A percentile compares a stretch with the other conserved stretches of the same genome.
Evolutionary conservation across 202 grass and related monocot genomes (phyloP).

Genomic region (Cymbopogon flexuosus): DNA sequence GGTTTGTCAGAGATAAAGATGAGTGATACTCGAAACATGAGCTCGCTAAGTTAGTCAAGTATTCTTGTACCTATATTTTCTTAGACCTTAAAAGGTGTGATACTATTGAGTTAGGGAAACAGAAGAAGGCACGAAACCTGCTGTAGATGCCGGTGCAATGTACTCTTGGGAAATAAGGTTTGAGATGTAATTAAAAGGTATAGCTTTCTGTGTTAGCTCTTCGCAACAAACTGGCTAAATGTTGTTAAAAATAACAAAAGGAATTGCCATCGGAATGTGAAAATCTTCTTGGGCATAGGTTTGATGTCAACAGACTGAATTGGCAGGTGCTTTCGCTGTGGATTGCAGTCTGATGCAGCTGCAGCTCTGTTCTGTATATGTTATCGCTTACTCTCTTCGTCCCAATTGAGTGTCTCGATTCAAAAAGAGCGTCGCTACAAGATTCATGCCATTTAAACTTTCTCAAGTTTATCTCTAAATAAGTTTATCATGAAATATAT

Average conservation of each 20-base stretch:
- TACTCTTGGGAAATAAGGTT: background rate
- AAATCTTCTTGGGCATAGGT: background rate
- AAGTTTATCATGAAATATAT: too few relatives aligned
- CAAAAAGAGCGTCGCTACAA: too few relatives aligned
- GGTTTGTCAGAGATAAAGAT: constrained; percentile 63
- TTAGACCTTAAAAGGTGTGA: background rate
- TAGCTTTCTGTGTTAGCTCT: too few relatives aligned
- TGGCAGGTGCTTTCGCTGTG: background rate
- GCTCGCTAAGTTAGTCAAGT: background rate
- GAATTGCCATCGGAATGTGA: background rate
- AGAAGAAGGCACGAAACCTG: background rate
- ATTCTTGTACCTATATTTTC: constrained; percentile 1
- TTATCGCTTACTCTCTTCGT: too few relatives aligned
- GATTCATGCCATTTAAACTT: too few relatives aligned
- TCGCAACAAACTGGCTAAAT: background rate
- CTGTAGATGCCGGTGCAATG: constrained; percentile 1
- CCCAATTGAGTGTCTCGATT: too few relatives aligned
- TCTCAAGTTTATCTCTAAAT: too few relatives aligned
- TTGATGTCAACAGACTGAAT: background rate
- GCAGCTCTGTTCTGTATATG: too few relatives aligned
- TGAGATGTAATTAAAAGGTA: too few relatives aligned
- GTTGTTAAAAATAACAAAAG: background rate
- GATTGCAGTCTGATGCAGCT: background rate
- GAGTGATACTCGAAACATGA: too few relatives aligned
- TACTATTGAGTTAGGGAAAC: constrained; percentile 12